A percentile compares a stretch with the other conserved stretches of the same genome.
These are phyloP conservation scores for Kodamaea derodonti DNA, from an alignment of 1,139 yeast species.

Conservation along the genomic window DNA sequence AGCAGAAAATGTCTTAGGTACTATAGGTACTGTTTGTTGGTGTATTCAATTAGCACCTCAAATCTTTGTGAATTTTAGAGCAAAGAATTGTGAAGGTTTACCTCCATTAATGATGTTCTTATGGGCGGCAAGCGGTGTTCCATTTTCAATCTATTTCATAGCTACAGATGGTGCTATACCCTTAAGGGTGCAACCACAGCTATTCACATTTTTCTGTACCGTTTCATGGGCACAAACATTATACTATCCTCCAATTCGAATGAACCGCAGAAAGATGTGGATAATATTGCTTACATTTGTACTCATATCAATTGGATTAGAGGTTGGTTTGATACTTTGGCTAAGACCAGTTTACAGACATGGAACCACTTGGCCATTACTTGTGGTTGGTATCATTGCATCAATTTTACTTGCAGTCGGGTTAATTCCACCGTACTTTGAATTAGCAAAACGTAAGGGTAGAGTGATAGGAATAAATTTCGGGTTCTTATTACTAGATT, in stretches of 20 bases:
- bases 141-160: constrained; percentile 78
- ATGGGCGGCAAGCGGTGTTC: constrained; percentile 82
- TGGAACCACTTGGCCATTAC: constrained; percentile 71
- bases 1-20: constrained; percentile 79
- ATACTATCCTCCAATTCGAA: constrained; percentile 70
- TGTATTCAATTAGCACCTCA: constrained; percentile 89
- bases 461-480: constrained; percentile 87
- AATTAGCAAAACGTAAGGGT: constrained; percentile 73
- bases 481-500: constrained; percentile 71
- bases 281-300: constrained; percentile 35
- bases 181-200: constrained; percentile 79
- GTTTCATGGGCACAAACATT: constrained; percentile 69
- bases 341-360: constrained; percentile 59
- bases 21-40: constrained; percentile 88
- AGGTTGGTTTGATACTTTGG: constrained; percentile 70
- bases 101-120: constrained; percentile 81
- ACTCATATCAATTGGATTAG: constrained; percentile 52
- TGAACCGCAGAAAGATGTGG: constrained; percentile 36
- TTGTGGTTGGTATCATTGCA: constrained; percentile 76
- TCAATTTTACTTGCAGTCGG: constrained; percentile 74
- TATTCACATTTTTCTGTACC: constrained; percentile 70
- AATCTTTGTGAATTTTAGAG: constrained; percentile 63
- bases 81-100: constrained; percentile 77
- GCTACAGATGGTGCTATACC: constrained; percentile 72
- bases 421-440: constrained; percentile 84